Evolutionary conservation across 495 filamentous ascomycete species (phyloP).

Genomic region (Immersiella caudata): DNA sequence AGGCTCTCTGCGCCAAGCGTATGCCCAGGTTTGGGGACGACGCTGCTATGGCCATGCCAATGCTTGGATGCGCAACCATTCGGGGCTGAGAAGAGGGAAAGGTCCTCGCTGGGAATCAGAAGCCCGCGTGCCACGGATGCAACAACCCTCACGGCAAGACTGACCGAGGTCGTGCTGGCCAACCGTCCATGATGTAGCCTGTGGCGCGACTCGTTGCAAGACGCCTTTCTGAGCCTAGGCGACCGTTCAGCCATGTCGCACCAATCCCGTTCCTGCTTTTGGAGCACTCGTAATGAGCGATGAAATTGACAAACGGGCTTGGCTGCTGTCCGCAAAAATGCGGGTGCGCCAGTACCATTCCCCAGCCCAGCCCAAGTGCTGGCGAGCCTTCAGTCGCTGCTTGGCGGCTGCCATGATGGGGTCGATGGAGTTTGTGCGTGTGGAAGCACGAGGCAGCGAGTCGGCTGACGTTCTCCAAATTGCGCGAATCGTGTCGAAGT

Average conservation of each 20-base stretch:
- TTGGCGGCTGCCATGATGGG: neutral
- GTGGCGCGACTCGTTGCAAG: neutral
- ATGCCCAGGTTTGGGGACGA: conserved; percentile 8
- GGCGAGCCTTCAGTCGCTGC: neutral
- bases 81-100: conserved; percentile 16
- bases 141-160: neutral
- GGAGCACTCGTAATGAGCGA: neutral
- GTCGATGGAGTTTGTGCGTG: neutral
- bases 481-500: neutral
- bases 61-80: conserved; percentile 20
- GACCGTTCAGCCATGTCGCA: neutral
- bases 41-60: conserved; percentile 16
- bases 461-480: neutral
- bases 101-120: conserved; percentile 7
- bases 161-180: conserved; percentile 12
- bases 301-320: conserved; percentile 5
- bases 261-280: neutral
- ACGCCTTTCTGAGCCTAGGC: neutral
- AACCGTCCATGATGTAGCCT: neutral
- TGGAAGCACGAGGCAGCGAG: neutral
- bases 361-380: neutral
- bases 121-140: neutral
- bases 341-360: neutral
- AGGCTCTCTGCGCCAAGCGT: conserved; percentile 12
- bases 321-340: conserved; percentile 3